Evolutionary conservation across 169 alveolate species (phyloP).

Genomic region (Besnoitia besnoiti): DNA sequence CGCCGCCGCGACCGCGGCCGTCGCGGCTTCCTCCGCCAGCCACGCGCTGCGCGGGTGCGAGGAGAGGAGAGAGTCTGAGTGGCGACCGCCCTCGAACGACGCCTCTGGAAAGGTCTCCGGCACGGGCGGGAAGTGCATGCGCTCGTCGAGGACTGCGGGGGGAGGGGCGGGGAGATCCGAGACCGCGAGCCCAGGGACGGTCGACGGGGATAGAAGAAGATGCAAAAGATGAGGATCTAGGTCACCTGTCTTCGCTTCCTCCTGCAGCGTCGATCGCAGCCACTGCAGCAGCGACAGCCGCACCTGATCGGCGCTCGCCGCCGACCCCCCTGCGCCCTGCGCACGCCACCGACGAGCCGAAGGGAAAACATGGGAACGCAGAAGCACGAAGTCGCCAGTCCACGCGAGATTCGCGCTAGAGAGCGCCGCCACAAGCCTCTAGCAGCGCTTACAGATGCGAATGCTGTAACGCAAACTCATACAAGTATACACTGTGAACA

Average conservation of each 20-base stretch:
- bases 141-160: too few species aligned
- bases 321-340: not conserved
- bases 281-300: conserved; percentile 61
- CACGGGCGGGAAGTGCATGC: too few species aligned
- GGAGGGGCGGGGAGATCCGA: too few species aligned
- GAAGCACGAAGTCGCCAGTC: too few species aligned
- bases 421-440: too few species aligned
- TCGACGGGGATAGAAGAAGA: conserved; percentile 40
- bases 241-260: conserved; percentile 9
- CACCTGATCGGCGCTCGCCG: conserved; percentile 25
- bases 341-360: too few species aligned
- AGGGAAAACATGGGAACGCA: too few species aligned
- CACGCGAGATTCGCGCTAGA: too few species aligned
- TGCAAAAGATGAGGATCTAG: conserved; percentile 41
- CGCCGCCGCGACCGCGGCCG: conserved; percentile 41
- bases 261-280: conserved; percentile 52
- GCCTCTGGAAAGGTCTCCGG: not conserved
- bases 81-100: not conserved
- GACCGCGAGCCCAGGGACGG: not conserved
- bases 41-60: conserved; percentile 5
- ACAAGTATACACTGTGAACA: too few species aligned
- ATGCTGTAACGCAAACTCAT: too few species aligned
- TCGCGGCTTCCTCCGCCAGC: conserved; percentile 20
- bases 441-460: too few species aligned
- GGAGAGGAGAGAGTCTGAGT: not conserved